Evolutionary conservation across 306 rosid genomes (phyloP).

Genomic region (Gynostemma pentaphyllum): DNA sequence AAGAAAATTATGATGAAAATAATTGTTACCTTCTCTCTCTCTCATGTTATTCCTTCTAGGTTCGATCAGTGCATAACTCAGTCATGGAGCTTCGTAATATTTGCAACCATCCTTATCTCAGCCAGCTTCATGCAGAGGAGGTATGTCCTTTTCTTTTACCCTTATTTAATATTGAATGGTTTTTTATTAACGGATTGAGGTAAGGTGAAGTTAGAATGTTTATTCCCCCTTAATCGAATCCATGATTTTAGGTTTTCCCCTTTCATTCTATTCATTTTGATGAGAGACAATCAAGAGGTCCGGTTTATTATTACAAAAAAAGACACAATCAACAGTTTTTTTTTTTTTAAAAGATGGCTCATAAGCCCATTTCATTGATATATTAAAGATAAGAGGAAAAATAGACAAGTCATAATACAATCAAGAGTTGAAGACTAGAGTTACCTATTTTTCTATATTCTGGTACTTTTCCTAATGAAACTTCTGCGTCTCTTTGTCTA

Average conservation of each 20-base stretch:
- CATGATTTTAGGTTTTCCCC: not conserved
- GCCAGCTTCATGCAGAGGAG: conserved; percentile 98
- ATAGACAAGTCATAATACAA: not conserved
- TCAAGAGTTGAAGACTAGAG: conserved; percentile 4
- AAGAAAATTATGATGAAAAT: not conserved
- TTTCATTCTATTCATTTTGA: not conserved
- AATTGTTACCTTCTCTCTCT: not conserved
- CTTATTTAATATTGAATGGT: not conserved
- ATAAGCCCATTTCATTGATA: no score
- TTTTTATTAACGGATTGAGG: conserved; percentile 7
- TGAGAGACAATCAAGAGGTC: no score
- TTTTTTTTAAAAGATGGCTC: no score
- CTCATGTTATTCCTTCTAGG: conserved; percentile 32
- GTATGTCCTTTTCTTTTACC: conserved; percentile 27
- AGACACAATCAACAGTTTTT: no score
- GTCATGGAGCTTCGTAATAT: conserved; percentile 99
- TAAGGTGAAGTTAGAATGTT: conserved; percentile 11
- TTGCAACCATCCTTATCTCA: conserved; percentile 97
- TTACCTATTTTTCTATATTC: conserved; percentile 1
- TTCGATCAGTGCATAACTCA: conserved; percentile 92
- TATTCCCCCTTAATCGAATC: not conserved
- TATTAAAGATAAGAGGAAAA: no score
- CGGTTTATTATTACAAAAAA: no score
- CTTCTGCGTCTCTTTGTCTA: conserved; percentile 25
- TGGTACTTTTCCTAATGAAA: not conserved